A percentile compares a stretch with the other conserved stretches of the same genome.
Evolutionary conservation across 352 stramenopile species (phyloP).

Genomic region (Globisporangium abappressorium): DNA sequence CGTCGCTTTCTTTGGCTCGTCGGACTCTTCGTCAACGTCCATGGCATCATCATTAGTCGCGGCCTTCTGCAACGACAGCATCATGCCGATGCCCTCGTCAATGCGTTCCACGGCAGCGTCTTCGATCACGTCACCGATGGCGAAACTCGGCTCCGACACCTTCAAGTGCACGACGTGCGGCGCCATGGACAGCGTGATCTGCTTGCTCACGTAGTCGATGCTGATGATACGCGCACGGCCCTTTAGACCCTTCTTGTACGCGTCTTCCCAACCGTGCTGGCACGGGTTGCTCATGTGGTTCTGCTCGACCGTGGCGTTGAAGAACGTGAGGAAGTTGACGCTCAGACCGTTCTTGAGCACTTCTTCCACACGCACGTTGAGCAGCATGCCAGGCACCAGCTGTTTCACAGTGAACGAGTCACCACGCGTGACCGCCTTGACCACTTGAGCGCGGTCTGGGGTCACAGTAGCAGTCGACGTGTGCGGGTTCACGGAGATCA

Average conservation of each 20-base stretch:
- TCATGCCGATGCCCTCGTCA: slow-evolving; percentile 82
- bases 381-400: slow-evolving; percentile 90
- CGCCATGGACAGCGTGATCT: slow-evolving; percentile 82
- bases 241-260: slow-evolving; percentile 83
- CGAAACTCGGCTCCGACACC: slow-evolving; percentile 43
- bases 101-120: slow-evolving; percentile 75
- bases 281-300: slow-evolving; percentile 88
- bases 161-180: slow-evolving; percentile 85
- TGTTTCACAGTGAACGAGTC: slow-evolving; percentile 87
- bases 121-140: slow-evolving; percentile 75
- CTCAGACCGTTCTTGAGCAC: slow-evolving; percentile 81
- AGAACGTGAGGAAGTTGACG: slow-evolving; percentile 89
- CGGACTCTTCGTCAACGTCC: slow-evolving; percentile 41
- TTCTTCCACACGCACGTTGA: slow-evolving; percentile 91
- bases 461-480: slow-evolving; percentile 75
- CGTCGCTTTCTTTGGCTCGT: slow-evolving; percentile 41
- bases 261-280: slow-evolving; percentile 66
- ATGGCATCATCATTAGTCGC: slow-evolving; percentile 36
- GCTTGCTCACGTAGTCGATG: slow-evolving; percentile 71
- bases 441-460: slow-evolving; percentile 50
- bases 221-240: slow-evolving; percentile 82
- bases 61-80: slow-evolving; percentile 67
- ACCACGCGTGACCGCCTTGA: slow-evolving; percentile 80
- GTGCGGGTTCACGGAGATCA: slow-evolving; percentile 72
- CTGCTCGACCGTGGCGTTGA: slow-evolving; percentile 84